Conservation (phyloP, 306 rosid genomes). For the Ormosia semicastrata region DNA sequence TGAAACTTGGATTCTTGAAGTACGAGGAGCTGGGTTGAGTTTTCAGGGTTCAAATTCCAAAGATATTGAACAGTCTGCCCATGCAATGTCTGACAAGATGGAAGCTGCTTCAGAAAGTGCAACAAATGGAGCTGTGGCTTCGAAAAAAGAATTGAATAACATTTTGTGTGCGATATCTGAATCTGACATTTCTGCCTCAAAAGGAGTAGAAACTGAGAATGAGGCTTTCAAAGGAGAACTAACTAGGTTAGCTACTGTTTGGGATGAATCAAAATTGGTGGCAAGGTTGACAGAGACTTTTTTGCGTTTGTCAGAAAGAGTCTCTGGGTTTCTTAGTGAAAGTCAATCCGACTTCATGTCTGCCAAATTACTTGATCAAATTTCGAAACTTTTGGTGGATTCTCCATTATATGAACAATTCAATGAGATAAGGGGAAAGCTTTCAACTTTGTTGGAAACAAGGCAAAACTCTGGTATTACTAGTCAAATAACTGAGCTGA, state of each 20-base stretch:
- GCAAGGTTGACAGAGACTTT: constrained; percentile 71
- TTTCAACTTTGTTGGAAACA: constrained; percentile 67
- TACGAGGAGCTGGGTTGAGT: constrained; percentile 98
- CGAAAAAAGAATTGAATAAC: constrained; percentile 45
- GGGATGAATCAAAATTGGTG: constrained; percentile 80
- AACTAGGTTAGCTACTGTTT: constrained; percentile 49
- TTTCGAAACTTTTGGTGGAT: constrained; percentile 78
- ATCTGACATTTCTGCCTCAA: constrained; percentile 39
- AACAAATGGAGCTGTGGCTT: constrained; percentile 46
- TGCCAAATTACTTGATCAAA: constrained; percentile 72
- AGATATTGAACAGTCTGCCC: constrained; percentile 61
- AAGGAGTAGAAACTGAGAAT: constrained; percentile 40
- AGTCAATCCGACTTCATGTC: constrained; percentile 76
- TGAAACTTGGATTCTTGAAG: constrained; percentile 96
- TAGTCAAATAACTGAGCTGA: constrained; percentile 78
- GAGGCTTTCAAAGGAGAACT: constrained; percentile 39
- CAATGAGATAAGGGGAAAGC: constrained; percentile 69
- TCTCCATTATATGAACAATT: constrained; percentile 71
- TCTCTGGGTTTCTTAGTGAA: constrained; percentile 91
- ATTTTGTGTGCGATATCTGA: constrained; percentile 30
- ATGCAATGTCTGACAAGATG: constrained; percentile 67
- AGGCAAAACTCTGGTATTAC: constrained; percentile 65
- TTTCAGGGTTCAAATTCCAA: constrained; percentile 47
- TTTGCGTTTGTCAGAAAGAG: constrained; percentile 66
- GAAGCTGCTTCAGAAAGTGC: constrained; percentile 57